These are phyloP conservation scores for Noccaea caerulescens DNA, from an alignment of 345 rosid genomes.

Conservation along the genomic window DNA sequence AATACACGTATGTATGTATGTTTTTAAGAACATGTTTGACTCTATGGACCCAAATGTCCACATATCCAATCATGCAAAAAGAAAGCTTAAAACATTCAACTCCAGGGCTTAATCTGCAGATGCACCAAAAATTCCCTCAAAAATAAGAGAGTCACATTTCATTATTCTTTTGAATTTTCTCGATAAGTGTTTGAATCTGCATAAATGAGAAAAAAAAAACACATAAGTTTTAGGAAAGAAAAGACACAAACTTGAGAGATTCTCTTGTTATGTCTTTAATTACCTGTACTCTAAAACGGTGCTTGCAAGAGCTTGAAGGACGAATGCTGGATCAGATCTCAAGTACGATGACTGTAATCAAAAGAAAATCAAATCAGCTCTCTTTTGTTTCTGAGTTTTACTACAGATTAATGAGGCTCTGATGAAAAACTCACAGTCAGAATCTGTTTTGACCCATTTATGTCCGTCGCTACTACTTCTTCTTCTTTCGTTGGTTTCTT, in stretches of 20 bases:
- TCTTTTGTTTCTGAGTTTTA: conserved; percentile 4
- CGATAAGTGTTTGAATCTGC: conserved; percentile 36
- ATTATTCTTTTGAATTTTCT: conserved; percentile 23
- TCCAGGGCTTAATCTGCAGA: background rate
- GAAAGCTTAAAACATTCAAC: conserved; percentile 1
- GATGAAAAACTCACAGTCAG: conserved; percentile 69
- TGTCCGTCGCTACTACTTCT: conserved; percentile 54
- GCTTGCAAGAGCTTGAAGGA: conserved; percentile 24
- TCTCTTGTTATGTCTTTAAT: conserved; percentile 10
- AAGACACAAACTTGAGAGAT: background rate
- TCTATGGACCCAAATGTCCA: conserved; percentile 39
- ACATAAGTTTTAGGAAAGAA: conserved; percentile 6
- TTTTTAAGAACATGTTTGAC: conserved; percentile 35
- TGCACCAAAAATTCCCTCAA: conserved; percentile 31
- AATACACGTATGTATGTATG: conserved; percentile 18
- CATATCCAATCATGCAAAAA: conserved; percentile 43
- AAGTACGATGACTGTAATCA: conserved; percentile 65
- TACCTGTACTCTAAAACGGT: conserved; percentile 27
- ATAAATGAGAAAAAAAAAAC: background rate
- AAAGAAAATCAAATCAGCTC: conserved; percentile 11
- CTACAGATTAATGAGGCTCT: conserved; percentile 1
- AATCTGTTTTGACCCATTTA: conserved; percentile 93
- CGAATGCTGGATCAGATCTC: conserved; percentile 32
- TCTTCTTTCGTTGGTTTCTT: conserved; percentile 49
- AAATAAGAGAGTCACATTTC: conserved; percentile 24